Evolutionary conservation across 179 eudicot genomes (phyloP), one percentile per base, ranked within the genome.

Genomic region (Beta corolliflora): DNA sequence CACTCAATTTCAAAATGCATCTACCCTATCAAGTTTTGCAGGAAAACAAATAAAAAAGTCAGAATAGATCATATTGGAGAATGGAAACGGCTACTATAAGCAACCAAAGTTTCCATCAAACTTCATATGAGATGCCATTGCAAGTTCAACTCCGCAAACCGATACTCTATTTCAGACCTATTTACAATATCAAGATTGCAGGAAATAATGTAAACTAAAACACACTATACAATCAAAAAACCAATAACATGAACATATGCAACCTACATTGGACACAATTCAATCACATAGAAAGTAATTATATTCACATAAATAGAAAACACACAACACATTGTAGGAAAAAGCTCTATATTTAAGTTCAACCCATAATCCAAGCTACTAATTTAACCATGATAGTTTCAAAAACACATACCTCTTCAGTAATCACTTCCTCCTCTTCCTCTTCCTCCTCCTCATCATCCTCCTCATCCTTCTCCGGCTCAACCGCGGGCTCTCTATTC

Each of bases 371-470:
- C 1, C 29, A 25, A 25, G 29, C 29, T 61, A 54, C 58, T 23
- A 59, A 53, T 55, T 5, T 55, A 5, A 73, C 48, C 46, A 46
- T 3, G 14, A 45, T 5, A 54, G 45, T 61, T 46, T 31, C 41
- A 29, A 54, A 14, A 16, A 29, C 11, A 46, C 73, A 76, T 87
- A 93, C 98, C 97, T 93, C 98, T 83, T 93, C 97, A 66, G 93
- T 95, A 76, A 95, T 91, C 54, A 63, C 88, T 78, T 90, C 91
- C n/a, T n/a, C n/a, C n/a, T n/a, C n/a, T n/a, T n/a, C n/a, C 64
- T 90, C 97, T 66, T 91, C 96, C 67, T 92, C 97, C 52, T 93
- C 93, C 45, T 89, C 93, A 36, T 86, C 90, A 9, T 76, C 78
- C 10, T 79, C 85, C 3, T 44, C 90, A 10, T 81, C 91, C 0